Evolutionary conservation across 1,139 yeast species (phyloP).

Genomic region (Yamadazyma trypodendri): DNA sequence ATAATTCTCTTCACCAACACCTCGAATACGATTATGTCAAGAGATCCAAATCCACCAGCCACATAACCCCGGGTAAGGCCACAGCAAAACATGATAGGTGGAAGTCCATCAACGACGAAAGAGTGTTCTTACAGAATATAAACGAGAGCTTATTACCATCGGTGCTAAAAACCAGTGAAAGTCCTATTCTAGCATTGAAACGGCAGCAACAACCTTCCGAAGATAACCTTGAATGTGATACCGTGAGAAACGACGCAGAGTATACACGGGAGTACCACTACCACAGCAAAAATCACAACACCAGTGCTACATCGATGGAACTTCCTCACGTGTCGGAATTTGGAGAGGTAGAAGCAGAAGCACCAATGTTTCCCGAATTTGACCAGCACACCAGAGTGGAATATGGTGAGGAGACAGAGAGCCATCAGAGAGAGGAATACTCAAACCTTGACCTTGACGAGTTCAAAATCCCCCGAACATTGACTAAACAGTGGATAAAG

Average conservation of each 20-base stretch:
- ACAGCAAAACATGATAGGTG: constrained; percentile 23
- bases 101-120: constrained; percentile 35
- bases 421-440: no score
- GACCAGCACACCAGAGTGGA: constrained; percentile 23
- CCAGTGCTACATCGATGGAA: constrained; percentile 11
- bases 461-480: constrained; percentile 32
- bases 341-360: constrained; percentile 17
- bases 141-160: constrained; percentile 37
- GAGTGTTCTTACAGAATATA: constrained; percentile 28
- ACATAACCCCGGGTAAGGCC: constrained; percentile 14
- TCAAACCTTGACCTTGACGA: no score
- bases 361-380: constrained; percentile 22
- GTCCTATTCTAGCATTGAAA: constrained; percentile 30
- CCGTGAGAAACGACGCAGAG: constrained; percentile 3
- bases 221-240: not conserved
- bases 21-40: constrained; percentile 13
- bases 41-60: constrained; percentile 29
- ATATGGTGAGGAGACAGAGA: constrained; percentile 18
- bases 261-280: constrained; percentile 6
- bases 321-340: constrained; percentile 27
- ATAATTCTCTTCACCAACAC: constrained; percentile 10
- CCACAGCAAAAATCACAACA: constrained; percentile 2
- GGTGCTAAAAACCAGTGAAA: constrained; percentile 34
- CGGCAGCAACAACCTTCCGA: constrained; percentile 19
- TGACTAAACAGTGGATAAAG: constrained; percentile 13